Percentiles rank a stretch among this genome's conserved stretches.
Evolutionary conservation across 2,329 filamentous ascomycete genomes (phyloP).

Genomic region (Plectosphaerella sp.): DNA sequence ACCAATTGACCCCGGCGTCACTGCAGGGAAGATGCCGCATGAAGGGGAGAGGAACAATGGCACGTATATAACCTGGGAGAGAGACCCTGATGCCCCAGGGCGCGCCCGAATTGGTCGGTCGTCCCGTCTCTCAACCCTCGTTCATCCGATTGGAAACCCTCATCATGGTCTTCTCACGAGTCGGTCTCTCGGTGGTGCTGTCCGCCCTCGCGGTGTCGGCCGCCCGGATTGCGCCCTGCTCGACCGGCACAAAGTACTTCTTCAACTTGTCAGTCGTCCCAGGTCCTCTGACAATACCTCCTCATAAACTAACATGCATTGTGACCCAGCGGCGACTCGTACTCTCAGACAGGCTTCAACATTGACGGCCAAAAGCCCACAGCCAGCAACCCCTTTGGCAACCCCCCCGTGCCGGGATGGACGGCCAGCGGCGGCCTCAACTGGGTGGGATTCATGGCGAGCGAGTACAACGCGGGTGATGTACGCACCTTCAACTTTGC

Average conservation of each 20-base stretch:
- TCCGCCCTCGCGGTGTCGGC: not conserved
- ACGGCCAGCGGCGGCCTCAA: constrained; percentile 42
- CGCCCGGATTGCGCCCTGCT: constrained; percentile 2
- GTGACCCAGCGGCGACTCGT: constrained; percentile 49
- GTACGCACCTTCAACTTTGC: constrained; percentile 46
- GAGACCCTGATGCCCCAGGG: not conserved
- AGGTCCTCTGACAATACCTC: not conserved
- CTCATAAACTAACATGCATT: not conserved
- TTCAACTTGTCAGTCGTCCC: constrained; percentile 31
- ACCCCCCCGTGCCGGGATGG: constrained; percentile 48
- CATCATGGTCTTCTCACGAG: not conserved
- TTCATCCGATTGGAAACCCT: not conserved
- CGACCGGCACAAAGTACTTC: constrained; percentile 23
- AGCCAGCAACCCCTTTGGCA: constrained; percentile 53
- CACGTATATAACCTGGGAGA: too few relatives aligned
- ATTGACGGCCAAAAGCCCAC: constrained; percentile 42
- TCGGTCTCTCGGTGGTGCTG: not conserved
- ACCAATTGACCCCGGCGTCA: not conserved
- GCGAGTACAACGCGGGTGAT: constrained; percentile 33
- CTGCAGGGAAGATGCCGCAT: not conserved
- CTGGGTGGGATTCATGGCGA: constrained; percentile 42
- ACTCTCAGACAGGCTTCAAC: constrained; percentile 55
- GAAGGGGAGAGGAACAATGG: too few relatives aligned
- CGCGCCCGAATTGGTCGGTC: not conserved
- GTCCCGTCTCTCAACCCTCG: not conserved